Base-by-base conservation (phyloP, 176 grass and related monocot genomes). In the Aechmea fasciata region DNA sequence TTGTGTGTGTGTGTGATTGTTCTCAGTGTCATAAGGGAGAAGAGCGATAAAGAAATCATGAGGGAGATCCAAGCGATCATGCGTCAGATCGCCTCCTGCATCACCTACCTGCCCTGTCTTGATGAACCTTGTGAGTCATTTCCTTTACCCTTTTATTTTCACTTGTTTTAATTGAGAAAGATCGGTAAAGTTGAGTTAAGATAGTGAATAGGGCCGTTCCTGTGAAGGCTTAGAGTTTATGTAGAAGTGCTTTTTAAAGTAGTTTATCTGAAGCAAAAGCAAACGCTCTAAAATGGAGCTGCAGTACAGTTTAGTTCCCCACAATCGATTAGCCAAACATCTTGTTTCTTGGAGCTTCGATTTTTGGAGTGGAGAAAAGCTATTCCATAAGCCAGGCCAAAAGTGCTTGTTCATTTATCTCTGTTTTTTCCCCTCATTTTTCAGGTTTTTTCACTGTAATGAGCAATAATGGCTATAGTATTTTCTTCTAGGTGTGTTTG, bases 21-120 rank as follows among this genome's bases (percentile, higher is more conserved):
- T 57, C 8, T 47, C 83, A 96, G 92, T 69, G 82, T 70, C 12
- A 83, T 87, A 65, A 93, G 80, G 71, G 94, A 99, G 84, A 97
- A 92, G 77, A 90, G 86, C 51, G 94, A 92, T 71, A 97, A 92
- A 83, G 93, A 97, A 78, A 99, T 99, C 67, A 99, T 99, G 94
- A 80, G 94, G 82, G 94, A 99, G 84, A 99, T 99, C 12, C 94
- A 99, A 48, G 94, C 94, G 3, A 99, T 99, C 80, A 99, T 99
- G 94, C 82, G 94, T 65, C 94, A 99, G 79, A 87, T 99, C 63
- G 78, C 84, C 48, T 99, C 94, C 59, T 90, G 79, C 71, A 90
- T 99, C 78, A 93, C 89, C 48, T 99, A 93, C 72, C 84, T 99
- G 53, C 94, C 94, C 48, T 93, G 94, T 59, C 94, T 93, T 47